Evolutionary conservation across 805 yeast genomes (phyloP), one percentile per base, ranked within the genome.

Genomic region (Ascoidea asiatica): DNA sequence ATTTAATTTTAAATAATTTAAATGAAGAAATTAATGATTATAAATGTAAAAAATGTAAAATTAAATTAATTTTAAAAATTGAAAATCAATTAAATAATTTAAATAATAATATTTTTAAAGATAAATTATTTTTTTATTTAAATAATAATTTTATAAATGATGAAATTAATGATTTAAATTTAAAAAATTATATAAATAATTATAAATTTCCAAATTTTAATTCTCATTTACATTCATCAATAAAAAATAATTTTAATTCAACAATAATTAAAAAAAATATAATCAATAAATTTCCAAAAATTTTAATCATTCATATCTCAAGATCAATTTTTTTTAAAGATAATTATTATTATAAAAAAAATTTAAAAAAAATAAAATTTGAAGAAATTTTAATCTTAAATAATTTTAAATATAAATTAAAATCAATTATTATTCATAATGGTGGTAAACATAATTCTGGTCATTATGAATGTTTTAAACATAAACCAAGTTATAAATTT

Each of bases 381-480:
- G 77, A 73, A 8, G 89, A 81, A 51, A 56, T 55, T 17, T 52
- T 75, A 52, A 53, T 65, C n/a, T 51, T 81, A 46, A 63, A 67
- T 13, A 68, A 80, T 36, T 75, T 77, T 40, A 69, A 64, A 38
- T 88, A 85, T 58, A 65, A 66, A 48, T 66, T 92, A 36, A 73
- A 71, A 49, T 82, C 96, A 0, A 65, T 86, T 49, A n/a, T n/a
- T n/a, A 77, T 92, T 18, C 73, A 88, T 51, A 97, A 92, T 58
- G 76, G 79, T 40, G 98, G 98, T 0, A 78, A 90, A 1, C 97
- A 89, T 60, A 72, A 79, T 19, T 74, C 77, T 39, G 97, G 97
- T 1, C 97, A 89, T 56, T 89, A 88, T 57, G 95, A 89, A 54
- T 85, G 95, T 53, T 86, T 77, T 57, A 79, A 83, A 49, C 77